Percentiles rank a stretch among this genome's conserved stretches.
phyloP scores from a whole-genome alignment of 2,329 filamentous ascomycete genomes.

The Huntiella bhutanensis region DNA sequence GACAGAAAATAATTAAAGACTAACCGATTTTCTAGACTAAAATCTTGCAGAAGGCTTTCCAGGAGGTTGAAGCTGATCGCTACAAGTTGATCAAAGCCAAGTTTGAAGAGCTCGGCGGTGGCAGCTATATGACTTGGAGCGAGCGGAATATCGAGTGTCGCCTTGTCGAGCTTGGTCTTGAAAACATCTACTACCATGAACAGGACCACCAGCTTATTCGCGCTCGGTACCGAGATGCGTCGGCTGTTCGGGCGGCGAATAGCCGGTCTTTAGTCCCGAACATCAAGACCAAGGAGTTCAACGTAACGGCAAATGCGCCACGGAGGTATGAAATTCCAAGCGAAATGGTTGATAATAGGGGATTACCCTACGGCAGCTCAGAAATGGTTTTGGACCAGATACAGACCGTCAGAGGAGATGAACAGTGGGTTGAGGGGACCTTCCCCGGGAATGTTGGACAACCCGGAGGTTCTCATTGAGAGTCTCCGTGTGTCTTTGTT shows the following conservation, averaged over 20 bases:
- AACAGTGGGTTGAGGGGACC: not conserved
- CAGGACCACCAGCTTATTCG: slow-evolving; percentile 8
- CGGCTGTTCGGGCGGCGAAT: not conserved
- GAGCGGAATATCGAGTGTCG: slow-evolving; percentile 30
- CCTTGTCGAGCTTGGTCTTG: slow-evolving; percentile 27
- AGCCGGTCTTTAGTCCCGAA: not conserved
- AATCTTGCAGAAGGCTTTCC: slow-evolving; percentile 23
- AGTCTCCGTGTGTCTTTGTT: not conserved
- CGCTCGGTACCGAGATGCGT: not conserved
- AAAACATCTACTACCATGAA: slow-evolving; percentile 19
- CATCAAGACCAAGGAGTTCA: not conserved
- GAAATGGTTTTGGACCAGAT: too few species aligned
- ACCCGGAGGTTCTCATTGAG: not conserved
- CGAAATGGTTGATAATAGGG: too few species aligned
- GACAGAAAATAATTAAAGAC: not conserved
- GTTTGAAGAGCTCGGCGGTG: slow-evolving; percentile 32
- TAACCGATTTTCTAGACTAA: slow-evolving; percentile 19
- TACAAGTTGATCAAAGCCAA: slow-evolving; percentile 24
- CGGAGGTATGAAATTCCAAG: too few species aligned
- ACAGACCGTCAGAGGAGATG: too few species aligned
- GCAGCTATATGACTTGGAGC: slow-evolving; percentile 29
- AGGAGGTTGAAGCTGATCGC: slow-evolving; percentile 23
- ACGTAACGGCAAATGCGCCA: not conserved
- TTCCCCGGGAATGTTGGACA: not conserved
- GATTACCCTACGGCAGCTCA: too few species aligned